Base-by-base conservation (phyloP, 768 basidiomycete genomes). In the Macrolepiota dolichaula region DNA sequence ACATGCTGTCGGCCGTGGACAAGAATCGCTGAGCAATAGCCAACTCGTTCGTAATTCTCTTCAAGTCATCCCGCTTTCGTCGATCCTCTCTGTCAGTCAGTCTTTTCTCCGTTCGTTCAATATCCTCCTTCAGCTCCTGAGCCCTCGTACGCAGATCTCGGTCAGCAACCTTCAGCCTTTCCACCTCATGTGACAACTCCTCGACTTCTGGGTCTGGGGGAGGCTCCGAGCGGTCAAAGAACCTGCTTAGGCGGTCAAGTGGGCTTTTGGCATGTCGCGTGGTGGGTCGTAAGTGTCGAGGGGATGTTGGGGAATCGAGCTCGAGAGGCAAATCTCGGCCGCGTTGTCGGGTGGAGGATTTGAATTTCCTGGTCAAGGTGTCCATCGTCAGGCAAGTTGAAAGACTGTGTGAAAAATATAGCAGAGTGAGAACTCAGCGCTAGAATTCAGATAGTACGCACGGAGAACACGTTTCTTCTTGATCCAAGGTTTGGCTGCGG, bases 11-110 rank as follows among this genome's bases (percentile, higher is more conserved):
- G 17, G 75, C 70, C 38, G 75, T 80, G 1, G 75, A 76, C 67
- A 82, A 67, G 66, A 78, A 83, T 9, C 71, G 67, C 54, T 80
- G 78, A 0, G 76, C 76, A 0, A 71, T 74, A n/a, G 73, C 74
- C 6, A 82, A 63, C 62, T 83, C 81, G 5, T 69, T 68, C 4
- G 72, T 77, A 19, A 71, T 67, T 36, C 66, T 67, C 25, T 73
- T 68, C 42, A 74, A 63, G 25, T 68, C 70, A n/a, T 72, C 67
- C 15, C 74, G 55, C 7, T 72, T 35, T 12, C 75, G 57, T 7
- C 73, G 42, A 3, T 61, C 63, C 3, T 65, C 59, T 29, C 67
- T 67, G 36, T 66, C 57, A 7, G 37, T 40, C 40, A 68, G 65
- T 29, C 66, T 70, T 9, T 52, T 57, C 50, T 71, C 70, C 4